Base-by-base conservation (phyloP, 371 early-diverging fungal species). In the Mucor racemosus region DNA sequence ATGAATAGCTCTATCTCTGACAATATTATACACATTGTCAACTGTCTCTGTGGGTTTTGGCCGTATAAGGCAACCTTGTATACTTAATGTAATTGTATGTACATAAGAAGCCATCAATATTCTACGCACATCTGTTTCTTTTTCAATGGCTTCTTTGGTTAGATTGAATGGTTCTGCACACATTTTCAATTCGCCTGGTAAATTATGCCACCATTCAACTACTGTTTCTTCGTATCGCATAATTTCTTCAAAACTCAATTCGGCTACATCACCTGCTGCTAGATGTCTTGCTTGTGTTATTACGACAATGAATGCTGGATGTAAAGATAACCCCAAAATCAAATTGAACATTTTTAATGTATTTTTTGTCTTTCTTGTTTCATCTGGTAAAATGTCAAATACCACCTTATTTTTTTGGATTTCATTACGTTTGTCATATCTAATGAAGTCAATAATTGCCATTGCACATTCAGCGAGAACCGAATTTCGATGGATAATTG, bases 341-440 rank as follows among this genome's bases (percentile, higher is more conserved):
- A 50, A 38, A 11, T 72, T 72, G 7, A 57, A n/a, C 35, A 65
- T n/a, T 1, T 42, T 38, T 0, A 72, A 1, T 5, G 39, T 31
- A 0, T 15, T 15, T 41, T 54, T 33, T 8, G 34, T 31, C 10
- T 48, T n/a, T 14, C 40, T 7, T 1, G 57, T 4, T 26, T 72
- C 72, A 31, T 68, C 72, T 10, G 65, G 72, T 9, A 72, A 36
- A 33, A 64, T 36, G 40, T 67, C 67, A 35, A 71, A 53, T 15
- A 54, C 4, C 21, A 50, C 62, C 7, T 62, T 21, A 11, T 4
- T 54, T 3, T 38, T 15, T 4, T 15, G 3, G 19, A 66, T 21
- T 1, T 41, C 36, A 8, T 62, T 50, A 35, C 17, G 21, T 21
- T 58, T 56, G 21, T 44, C 14, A 5, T 41, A 14, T 7, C 57